Evolutionary conservation across 208 protist species (phyloP).

Genomic region (Paratrypanosoma confusum): DNA sequence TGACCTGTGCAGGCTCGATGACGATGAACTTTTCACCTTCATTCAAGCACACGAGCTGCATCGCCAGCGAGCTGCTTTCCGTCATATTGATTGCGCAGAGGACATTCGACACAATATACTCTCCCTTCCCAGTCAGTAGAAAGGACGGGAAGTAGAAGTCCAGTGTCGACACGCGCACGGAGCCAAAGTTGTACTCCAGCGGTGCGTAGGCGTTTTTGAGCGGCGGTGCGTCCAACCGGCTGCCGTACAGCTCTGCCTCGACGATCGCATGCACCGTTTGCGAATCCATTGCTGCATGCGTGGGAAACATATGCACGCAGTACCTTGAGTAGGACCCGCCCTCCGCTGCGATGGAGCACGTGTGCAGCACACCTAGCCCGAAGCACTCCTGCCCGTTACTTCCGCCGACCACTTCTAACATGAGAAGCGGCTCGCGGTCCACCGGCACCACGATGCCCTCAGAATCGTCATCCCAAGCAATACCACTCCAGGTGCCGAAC

Average conservation of each 20-base stretch:
- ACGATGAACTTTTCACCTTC: slow-evolving; percentile 44
- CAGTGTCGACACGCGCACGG: slow-evolving; percentile 67
- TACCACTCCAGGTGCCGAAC: slow-evolving; percentile 22
- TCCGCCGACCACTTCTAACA: slow-evolving; percentile 51
- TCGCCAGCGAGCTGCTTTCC: slow-evolving; percentile 65
- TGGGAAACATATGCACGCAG: slow-evolving; percentile 66
- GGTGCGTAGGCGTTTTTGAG: slow-evolving; percentile 38
- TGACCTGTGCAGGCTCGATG: slow-evolving; percentile 56
- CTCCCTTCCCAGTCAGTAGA: slow-evolving; percentile 44
- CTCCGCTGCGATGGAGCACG: slow-evolving; percentile 51
- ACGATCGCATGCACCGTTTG: slow-evolving; percentile 61
- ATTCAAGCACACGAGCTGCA: slow-evolving; percentile 66
- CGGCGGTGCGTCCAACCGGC: slow-evolving; percentile 36
- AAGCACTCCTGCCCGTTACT: slow-evolving; percentile 16
- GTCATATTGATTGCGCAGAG: slow-evolving; percentile 85
- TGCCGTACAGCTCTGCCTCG: slow-evolving; percentile 66
- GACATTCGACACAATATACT: slow-evolving; percentile 80
- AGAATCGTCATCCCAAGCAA: slow-evolving; percentile 13
- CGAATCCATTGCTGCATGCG: slow-evolving; percentile 46
- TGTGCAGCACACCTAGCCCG: slow-evolving; percentile 60
- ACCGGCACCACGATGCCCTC: slow-evolving; percentile 37
- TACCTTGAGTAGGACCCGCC: slow-evolving; percentile 63
- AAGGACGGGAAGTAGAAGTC: slow-evolving; percentile 82
- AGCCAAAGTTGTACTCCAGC: slow-evolving; percentile 80
- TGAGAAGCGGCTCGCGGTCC: slow-evolving; percentile 46